A percentile compares a stretch with the other conserved stretches of the same genome.
Conservation (phyloP, 2,329 filamentous ascomycete species). For the Amesomyces nigricolor region DNA sequence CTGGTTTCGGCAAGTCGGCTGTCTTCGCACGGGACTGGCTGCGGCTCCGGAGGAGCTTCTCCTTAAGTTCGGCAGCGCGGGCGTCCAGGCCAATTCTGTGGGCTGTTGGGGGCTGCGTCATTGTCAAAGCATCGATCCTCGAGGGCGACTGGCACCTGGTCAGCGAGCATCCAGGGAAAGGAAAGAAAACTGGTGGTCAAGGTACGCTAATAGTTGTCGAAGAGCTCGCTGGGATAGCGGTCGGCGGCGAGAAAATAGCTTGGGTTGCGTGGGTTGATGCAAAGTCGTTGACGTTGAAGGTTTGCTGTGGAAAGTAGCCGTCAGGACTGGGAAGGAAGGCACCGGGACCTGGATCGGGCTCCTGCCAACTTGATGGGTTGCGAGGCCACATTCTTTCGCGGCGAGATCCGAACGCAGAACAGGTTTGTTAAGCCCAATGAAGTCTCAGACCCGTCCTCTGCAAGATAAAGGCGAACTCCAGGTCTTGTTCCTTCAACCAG, state of each 20-base stretch:
- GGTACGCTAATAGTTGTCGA: not conserved
- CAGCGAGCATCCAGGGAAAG: not conserved
- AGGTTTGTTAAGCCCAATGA: too few species aligned
- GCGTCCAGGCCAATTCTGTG: conserved; percentile 18
- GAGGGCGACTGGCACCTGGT: not conserved
- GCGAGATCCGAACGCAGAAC: too few species aligned
- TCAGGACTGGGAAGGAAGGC: not conserved
- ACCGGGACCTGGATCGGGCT: too few species aligned
- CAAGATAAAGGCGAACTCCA: too few species aligned
- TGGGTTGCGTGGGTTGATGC: not conserved
- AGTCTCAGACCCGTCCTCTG: too few species aligned
- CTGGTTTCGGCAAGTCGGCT: not conserved
- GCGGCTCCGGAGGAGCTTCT: conserved; percentile 22
- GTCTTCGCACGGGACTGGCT: conserved; percentile 6
- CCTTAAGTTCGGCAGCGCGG: conserved; percentile 24
- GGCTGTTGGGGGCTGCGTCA: conserved; percentile 4
- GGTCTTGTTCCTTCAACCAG: too few species aligned
- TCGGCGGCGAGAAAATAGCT: not conserved
- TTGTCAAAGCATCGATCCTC: not conserved
- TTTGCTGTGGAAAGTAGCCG: not conserved
- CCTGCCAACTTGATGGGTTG: too few species aligned
- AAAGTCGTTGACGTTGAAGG: too few species aligned
- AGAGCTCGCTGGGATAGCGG: not conserved
- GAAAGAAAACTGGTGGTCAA: not conserved
- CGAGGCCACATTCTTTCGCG: too few species aligned